Evolutionary conservation across 2,329 filamentous ascomycete genomes (phyloP).

Genomic region (Trichophyton mentagrophytes): DNA sequence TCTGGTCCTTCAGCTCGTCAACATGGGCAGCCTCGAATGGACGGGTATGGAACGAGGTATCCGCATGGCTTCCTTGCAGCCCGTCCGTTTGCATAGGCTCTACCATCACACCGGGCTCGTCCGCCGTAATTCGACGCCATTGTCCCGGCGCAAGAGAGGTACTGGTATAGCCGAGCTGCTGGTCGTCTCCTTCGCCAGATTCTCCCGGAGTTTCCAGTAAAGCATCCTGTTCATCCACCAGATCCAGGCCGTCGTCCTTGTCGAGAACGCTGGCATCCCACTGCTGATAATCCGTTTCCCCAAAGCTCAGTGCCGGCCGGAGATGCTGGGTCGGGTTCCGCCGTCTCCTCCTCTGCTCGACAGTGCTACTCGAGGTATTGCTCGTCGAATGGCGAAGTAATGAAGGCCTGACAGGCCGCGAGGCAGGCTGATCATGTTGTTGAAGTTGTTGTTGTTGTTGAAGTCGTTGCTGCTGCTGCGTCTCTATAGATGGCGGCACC

Average conservation of each 20-base stretch:
- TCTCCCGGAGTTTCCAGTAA: background rate
- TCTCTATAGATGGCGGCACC: background rate
- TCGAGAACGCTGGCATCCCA: background rate
- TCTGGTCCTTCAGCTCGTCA: slow-evolving; percentile 11
- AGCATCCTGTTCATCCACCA: slow-evolving; percentile 2
- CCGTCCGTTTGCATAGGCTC: background rate
- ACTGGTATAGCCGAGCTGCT: background rate
- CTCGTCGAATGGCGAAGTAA: slow-evolving; percentile 4
- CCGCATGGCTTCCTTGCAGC: background rate
- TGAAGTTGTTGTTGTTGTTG: no score
- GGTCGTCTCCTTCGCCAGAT: background rate
- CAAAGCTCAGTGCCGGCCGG: slow-evolving; percentile 28
- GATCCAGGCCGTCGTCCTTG: background rate
- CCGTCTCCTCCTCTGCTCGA: background rate
- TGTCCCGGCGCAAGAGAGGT: background rate
- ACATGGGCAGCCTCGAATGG: slow-evolving; percentile 5
- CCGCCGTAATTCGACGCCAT: slow-evolving; percentile 1
- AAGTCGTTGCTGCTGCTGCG: no score
- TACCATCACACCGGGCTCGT: background rate
- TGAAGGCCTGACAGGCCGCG: background rate
- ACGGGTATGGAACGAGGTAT: background rate
- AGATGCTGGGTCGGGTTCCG: slow-evolving; percentile 9
- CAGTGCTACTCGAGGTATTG: slow-evolving; percentile 1
- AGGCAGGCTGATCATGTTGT: background rate
- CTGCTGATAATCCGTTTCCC: slow-evolving; percentile 24